phyloP scores from a whole-genome alignment of 1,139 yeast species.

The Saccharomyces hybrid region DNA sequence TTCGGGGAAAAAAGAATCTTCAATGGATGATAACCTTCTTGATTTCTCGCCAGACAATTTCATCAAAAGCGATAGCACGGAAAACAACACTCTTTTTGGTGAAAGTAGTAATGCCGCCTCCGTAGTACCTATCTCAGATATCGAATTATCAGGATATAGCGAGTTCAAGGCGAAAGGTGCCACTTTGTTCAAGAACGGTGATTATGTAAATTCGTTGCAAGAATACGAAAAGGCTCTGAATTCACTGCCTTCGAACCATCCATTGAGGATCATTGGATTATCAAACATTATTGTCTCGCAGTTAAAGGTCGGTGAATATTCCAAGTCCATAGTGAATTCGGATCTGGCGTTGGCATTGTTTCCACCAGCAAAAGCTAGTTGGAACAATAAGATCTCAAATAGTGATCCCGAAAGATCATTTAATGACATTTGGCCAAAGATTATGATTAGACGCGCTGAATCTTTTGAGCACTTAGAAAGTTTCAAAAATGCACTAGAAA shows the following conservation, averaged over 20 bases:
- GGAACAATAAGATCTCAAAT: constrained; percentile 27
- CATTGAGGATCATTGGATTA: constrained; percentile 56
- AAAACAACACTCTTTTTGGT: neutral
- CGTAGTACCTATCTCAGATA: constrained; percentile 17
- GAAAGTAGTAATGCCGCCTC: constrained; percentile 2
- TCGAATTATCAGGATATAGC: constrained; percentile 33
- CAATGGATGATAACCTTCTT: constrained; percentile 11
- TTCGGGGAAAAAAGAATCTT: neutral
- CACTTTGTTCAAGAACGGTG: constrained; percentile 68
- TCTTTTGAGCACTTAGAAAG: constrained; percentile 73
- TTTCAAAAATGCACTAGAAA: constrained; percentile 52
- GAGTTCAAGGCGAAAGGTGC: constrained; percentile 57
- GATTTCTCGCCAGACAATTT: constrained; percentile 15
- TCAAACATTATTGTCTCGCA: constrained; percentile 73
- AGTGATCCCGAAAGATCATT: constrained; percentile 51
- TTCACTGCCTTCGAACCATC: constrained; percentile 58
- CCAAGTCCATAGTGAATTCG: constrained; percentile 49
- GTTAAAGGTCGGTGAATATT: constrained; percentile 68
- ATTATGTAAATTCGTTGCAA: constrained; percentile 59
- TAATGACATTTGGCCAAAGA: constrained; percentile 67
- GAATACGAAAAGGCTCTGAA: constrained; percentile 56
- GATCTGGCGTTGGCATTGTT: constrained; percentile 54
- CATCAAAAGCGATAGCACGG: neutral
- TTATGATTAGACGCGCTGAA: constrained; percentile 69
- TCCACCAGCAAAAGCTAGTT: constrained; percentile 34